Base-by-base conservation (phyloP, 2,329 filamentous ascomycete species). In the Westerdykella ornata region DNA sequence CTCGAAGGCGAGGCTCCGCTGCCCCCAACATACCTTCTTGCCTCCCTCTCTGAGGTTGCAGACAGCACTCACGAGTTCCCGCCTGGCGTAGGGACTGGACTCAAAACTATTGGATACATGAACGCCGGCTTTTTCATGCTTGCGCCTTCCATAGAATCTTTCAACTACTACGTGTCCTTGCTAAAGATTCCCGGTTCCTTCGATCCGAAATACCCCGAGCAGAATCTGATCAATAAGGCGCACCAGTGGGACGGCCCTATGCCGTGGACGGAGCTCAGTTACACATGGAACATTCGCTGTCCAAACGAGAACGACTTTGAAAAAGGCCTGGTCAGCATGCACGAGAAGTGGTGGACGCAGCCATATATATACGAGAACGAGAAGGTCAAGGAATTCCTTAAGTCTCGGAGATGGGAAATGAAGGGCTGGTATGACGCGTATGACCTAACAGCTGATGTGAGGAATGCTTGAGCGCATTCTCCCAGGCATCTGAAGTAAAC, bases 321-420 rank as follows among this genome's bases (percentile, higher is more conserved):
- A 9, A 55, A 60, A 20, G 66, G 67, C 0, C 50, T 68, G 8
- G 52, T 52, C 28, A 63, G 56, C 39, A 47, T 68, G 36, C 67
- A 69, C 34, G 64, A 63, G 45, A 69, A 69, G 49, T 69, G 62
- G 60, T 69, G 66, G 66, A 44, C 41, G 7, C 46, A 54, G 30
- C 62, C 57, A 1, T 57, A 49, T 18, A 46, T 53, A 7, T 47
- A 49, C 17, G 38, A 45, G 1, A 52, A 61, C 29, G 28, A 56
- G 15, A 60, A 60, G 33, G 50, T 65, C 14, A 54, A 52, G 38
- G 51, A 59, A n/a, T 65, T 56, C 42, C 44, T 68, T 36, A 41
- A 45, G 34, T 56, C 52, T 14, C 55, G 58, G 48, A 47, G 66
- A 35, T 68, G 64, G 61, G 52, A 60, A 40, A 68, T 68, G 66